phyloP scores from a whole-genome alignment of 148 eudicot species.

The Rhododendron ferrugineum region DNA sequence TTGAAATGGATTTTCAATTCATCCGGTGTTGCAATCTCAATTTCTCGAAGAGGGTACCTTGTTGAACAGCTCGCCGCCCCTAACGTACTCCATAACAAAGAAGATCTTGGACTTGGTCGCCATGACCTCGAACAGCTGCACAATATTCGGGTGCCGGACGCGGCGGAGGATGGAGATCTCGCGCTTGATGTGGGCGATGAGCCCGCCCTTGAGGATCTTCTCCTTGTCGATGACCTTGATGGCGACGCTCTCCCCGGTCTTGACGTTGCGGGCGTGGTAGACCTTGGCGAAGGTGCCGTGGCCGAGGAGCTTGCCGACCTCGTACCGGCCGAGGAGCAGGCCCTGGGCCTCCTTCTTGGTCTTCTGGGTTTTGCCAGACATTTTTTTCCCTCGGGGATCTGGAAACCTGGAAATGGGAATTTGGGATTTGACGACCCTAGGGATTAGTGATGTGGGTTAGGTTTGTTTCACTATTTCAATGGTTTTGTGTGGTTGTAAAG shows the following conservation, averaged over 20 bases:
- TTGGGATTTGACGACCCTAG: neutral
- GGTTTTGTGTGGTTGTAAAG: neutral
- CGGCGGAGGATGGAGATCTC: constrained; percentile 55
- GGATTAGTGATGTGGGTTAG: neutral
- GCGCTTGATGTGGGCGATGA: constrained; percentile 53
- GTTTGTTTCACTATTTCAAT: neutral
- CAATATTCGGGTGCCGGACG: constrained; percentile 59
- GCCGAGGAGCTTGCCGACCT: constrained; percentile 45
- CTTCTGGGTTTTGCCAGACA: constrained; percentile 1
- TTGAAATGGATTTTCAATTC: too few species aligned
- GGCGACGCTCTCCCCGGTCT: constrained; percentile 35
- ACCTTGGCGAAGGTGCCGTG: constrained; percentile 62
- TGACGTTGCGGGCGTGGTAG: constrained; percentile 41
- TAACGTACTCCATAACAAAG: constrained; percentile 62
- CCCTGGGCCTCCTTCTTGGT: constrained; percentile 18
- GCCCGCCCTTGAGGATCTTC: constrained; percentile 50
- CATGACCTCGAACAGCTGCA: constrained; percentile 57
- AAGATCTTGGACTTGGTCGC: constrained; percentile 55
- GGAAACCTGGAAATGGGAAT: neutral
- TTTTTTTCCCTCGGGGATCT: neutral
- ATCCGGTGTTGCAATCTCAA: too few species aligned
- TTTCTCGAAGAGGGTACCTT: constrained; percentile 17
- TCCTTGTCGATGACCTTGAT: constrained; percentile 60
- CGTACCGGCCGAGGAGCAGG: constrained; percentile 48
- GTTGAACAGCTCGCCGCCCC: constrained; percentile 54